Percentiles rank a stretch among this genome's conserved stretches.
Evolutionary conservation across 352 stramenopile species (phyloP).

Genomic region (Globisporangium barbulae): DNA sequence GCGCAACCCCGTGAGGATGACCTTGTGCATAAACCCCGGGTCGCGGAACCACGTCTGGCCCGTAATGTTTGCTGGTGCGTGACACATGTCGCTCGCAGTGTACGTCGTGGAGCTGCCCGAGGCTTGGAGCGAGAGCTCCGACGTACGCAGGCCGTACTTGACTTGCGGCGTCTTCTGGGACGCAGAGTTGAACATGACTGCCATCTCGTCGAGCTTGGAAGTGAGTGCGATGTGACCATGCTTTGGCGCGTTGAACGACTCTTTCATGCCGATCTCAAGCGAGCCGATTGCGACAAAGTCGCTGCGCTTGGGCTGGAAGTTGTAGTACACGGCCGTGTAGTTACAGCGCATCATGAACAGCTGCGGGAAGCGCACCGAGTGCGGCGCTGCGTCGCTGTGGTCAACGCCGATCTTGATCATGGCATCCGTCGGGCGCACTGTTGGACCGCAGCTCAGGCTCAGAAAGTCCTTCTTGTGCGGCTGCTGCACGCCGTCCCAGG

Average conservation of each 20-base stretch:
- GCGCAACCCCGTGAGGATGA: slow-evolving; percentile 52
- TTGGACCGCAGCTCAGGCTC: slow-evolving; percentile 64
- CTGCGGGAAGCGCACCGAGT: slow-evolving; percentile 53
- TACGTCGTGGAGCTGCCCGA: slow-evolving; percentile 62
- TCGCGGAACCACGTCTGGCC: slow-evolving; percentile 71
- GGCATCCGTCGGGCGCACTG: slow-evolving; percentile 45
- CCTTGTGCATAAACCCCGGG: slow-evolving; percentile 76
- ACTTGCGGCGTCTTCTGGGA: slow-evolving; percentile 40
- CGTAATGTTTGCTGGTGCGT: slow-evolving; percentile 53
- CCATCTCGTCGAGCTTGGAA: slow-evolving; percentile 47
- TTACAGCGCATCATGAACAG: slow-evolving; percentile 76
- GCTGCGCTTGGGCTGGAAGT: slow-evolving; percentile 23
- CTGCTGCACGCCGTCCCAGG: slow-evolving; percentile 44
- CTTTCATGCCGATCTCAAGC: slow-evolving; percentile 42
- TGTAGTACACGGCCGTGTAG: slow-evolving; percentile 62
- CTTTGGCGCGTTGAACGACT: slow-evolving; percentile 55
- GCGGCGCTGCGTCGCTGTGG: slow-evolving; percentile 37
- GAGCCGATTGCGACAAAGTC: slow-evolving; percentile 27
- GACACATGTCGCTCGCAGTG: slow-evolving; percentile 60
- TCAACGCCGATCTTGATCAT: slow-evolving; percentile 38
- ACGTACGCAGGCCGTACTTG: slow-evolving; percentile 32
- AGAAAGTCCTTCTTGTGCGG: slow-evolving; percentile 64
- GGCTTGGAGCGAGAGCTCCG: slow-evolving; percentile 21
- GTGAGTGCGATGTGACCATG: slow-evolving; percentile 71
- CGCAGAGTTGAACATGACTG: slow-evolving; percentile 70